Evolutionary conservation across 2,329 filamentous ascomycete species (phyloP), one percentile per base, ranked within the genome.

Genomic region (Ceratocystis variospora): DNA sequence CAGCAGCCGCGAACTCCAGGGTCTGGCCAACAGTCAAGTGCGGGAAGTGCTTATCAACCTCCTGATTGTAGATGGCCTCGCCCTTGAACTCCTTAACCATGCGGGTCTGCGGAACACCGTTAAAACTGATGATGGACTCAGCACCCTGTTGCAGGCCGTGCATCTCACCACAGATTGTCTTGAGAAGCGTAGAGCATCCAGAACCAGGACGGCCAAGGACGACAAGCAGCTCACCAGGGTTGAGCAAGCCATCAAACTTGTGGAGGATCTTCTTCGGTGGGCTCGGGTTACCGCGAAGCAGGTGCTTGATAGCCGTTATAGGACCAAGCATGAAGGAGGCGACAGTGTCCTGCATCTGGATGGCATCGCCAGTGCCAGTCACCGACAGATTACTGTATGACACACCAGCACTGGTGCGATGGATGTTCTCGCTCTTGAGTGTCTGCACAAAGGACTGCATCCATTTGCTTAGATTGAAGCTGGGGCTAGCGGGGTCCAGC

Each of bases 1-100:
- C 84, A 63, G 85, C 82, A 1, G 88, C 80, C 0, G 89, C 89
- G 72, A 92, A 92, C 63, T 83, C 80, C 0, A 93, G 78, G 0
- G 88, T 93, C 69, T 90, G 81, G 1, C 86, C 84, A 10, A 92
- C 87, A 0, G 86, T 89, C 25, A 94, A 76, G n/a, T 88, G 86
- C 0, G 88, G 85, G 69, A 90, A 92, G 72, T 92, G 88, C 33
- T 87, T 80, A 72, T 90, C 87, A 33, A 81, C 79, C 75, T 93
- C 89, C 15, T 89, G 86, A 70, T 90, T 90, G 73, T 93, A 92
- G 12, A 89, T 78, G 1, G 86, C 80, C 73, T 85, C 85, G 50
- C 84, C 85, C 67, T 83, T 80, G 71, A 86, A 88, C 70, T 86
- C 79, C 68, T 79, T 79, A 62, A 77, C 76, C 79, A 86, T 85